Conservation (phyloP, 164 flowering plant species). For the Tetracentron sinense region DNA sequence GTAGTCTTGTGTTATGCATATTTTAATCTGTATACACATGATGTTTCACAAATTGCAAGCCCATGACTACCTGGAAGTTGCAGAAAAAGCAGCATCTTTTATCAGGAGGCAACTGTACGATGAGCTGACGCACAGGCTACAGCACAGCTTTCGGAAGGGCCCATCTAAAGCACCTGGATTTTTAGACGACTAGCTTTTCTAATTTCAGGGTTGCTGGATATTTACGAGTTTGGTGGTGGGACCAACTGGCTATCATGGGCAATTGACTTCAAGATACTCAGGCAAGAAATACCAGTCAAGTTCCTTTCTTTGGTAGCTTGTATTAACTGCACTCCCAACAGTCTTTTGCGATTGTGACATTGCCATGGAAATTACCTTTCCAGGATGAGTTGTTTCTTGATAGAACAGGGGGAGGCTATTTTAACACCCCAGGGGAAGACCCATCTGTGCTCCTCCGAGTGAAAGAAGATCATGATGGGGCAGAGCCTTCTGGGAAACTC, state of each 20-base stretch:
- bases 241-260: slow-evolving; percentile 83
- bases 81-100: slow-evolving; percentile 79
- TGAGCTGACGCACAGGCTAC: slow-evolving; percentile 50
- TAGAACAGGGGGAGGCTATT: slow-evolving; percentile 85
- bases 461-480: slow-evolving; percentile 97
- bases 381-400: slow-evolving; percentile 92
- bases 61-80: slow-evolving; percentile 68
- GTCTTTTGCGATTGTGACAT: background rate
- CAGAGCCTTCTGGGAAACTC: slow-evolving; percentile 96
- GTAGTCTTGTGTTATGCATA: background rate
- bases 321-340: too few species aligned
- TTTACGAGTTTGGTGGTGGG: slow-evolving; percentile 73
- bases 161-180: slow-evolving; percentile 95
- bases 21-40: background rate
- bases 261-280: slow-evolving; percentile 73
- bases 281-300: slow-evolving; percentile 34
- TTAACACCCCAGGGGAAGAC: slow-evolving; percentile 83
- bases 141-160: slow-evolving; percentile 83
- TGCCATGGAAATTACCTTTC: slow-evolving; percentile 3
- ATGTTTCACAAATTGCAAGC: slow-evolving; percentile 41
- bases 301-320: too few species aligned
- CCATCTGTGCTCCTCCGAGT: slow-evolving; percentile 85
- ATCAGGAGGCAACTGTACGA: slow-evolving; percentile 60
- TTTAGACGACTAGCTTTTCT: slow-evolving; percentile 93
- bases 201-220: slow-evolving; percentile 74